Percentiles rank a stretch among this genome's conserved stretches.
Conservation (phyloP, 768 basidiomycete species). For the Mycena haematopus region DNA sequence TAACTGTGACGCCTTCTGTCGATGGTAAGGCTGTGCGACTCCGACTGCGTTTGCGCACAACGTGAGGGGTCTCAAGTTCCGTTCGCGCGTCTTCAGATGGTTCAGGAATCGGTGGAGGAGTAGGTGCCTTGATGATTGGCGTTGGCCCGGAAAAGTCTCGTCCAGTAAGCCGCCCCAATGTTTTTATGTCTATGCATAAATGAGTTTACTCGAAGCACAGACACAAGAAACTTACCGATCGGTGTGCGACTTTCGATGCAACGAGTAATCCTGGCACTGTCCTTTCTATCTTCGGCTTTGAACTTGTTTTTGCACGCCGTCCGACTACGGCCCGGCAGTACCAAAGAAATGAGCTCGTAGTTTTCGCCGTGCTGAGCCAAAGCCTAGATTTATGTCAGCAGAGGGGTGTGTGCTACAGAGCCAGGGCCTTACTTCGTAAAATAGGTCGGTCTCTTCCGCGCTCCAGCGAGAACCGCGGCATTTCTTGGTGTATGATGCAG, state of each 20-base stretch:
- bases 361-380: constrained; percentile 90
- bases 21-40: constrained; percentile 27
- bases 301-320: constrained; percentile 94
- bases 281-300: constrained; percentile 86
- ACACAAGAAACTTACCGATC: constrained; percentile 60
- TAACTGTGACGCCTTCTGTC: constrained; percentile 34
- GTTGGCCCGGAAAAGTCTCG: constrained; percentile 86
- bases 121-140: constrained; percentile 63
- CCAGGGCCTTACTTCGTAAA: constrained; percentile 71
- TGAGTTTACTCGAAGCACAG: not conserved
- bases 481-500: constrained; percentile 80
- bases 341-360: constrained; percentile 88
- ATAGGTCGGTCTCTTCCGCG: constrained; percentile 87
- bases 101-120: constrained; percentile 39
- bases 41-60: constrained; percentile 33
- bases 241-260: constrained; percentile 79
- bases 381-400: constrained; percentile 59
- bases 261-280: constrained; percentile 75
- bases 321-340: constrained; percentile 84
- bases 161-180: constrained; percentile 79
- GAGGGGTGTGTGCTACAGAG: constrained; percentile 13
- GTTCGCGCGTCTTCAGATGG: constrained; percentile 16
- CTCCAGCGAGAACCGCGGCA: constrained; percentile 87
- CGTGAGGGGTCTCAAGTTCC: constrained; percentile 13
- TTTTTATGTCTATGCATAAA: constrained; percentile 64